These are phyloP conservation scores for Incumbomyces lentus DNA, from an alignment of 2,329 filamentous ascomycete genomes.

Conservation along the genomic window DNA sequence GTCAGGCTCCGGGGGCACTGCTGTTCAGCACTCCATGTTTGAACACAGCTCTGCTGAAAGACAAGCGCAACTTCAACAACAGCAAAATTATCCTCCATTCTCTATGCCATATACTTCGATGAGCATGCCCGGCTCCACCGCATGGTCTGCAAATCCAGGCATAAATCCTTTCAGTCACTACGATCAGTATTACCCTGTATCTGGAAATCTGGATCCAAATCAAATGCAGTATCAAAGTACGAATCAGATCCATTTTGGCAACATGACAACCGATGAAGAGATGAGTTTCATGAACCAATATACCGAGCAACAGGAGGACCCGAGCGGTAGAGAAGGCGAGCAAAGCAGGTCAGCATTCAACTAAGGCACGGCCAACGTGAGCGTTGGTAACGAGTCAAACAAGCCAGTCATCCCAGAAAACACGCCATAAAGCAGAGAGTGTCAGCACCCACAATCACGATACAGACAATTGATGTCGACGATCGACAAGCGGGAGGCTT, in stretches of 20 bases:
- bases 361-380: not conserved
- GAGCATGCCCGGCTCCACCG: not conserved
- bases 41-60: not conserved
- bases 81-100: not conserved
- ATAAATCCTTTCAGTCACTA: conserved; percentile 18
- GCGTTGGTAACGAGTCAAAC: too few species aligned
- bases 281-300: conserved; percentile 19
- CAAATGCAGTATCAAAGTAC: conserved; percentile 3
- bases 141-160: not conserved
- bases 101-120: not conserved
- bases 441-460: too few species aligned
- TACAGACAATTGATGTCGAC: too few species aligned
- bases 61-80: not conserved
- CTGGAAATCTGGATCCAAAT: conserved; percentile 9
- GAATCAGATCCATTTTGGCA: not conserved
- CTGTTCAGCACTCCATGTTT: not conserved
- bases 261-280: conserved; percentile 12
- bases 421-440: not conserved
- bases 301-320: conserved; percentile 1
- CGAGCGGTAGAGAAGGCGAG: not conserved
- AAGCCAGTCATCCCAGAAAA: not conserved
- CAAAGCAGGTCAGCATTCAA: not conserved
- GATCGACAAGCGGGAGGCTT: too few species aligned
- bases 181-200: conserved; percentile 19
- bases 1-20: not conserved